Base-by-base conservation (phyloP, 257 asterid species). In the Misopates orontium region DNA sequence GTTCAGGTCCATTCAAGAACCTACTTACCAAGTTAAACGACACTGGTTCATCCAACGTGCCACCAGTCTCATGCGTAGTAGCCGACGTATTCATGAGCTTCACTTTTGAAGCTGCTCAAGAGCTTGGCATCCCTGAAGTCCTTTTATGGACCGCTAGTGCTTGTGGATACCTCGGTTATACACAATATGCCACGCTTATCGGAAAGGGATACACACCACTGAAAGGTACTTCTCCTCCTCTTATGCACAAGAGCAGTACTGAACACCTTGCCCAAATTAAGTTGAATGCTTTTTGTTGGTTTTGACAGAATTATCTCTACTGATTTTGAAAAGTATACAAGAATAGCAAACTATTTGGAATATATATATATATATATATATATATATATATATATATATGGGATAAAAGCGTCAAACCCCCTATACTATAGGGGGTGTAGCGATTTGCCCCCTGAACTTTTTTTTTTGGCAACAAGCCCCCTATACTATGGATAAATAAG, bases 1-100 rank as follows among this genome's bases (percentile, higher is more conserved):
- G 82, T 31, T 81, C n/a, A 28, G 72, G 39, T 25, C 77, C 83
- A 1, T 77, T 87, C 55, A 75, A n/a, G 57, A 62, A 77, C 0
- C 79, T 87, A 10, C 69, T 83, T 4, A 63, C 66, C 0, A 64
- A 73, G 51, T 83, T 84, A n/a, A 78, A 79, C 21, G 49, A 49
- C 53, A 41, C 73, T 0, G 44, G 9, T 4, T 9, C 39, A 8
- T 47, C 78, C 1, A 23, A 39, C 0, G 76, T 17, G 16, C 89
- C 90, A 15, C 89, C 83, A 0, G 87, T 82, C 0, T 71, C 79
- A 1, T 82, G 91, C 71, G 74, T 84, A n/a, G 75, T 86, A 58
- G 75, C 95, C 0, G 90, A 88, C 60, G 83, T 77, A 15, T 28
- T 8, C 44, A 78, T 83, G 89, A 74, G 71, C 67, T 85, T 83